Base-by-base conservation (phyloP, 768 basidiomycete species). In the Coprinellus aureogranulatus region DNA sequence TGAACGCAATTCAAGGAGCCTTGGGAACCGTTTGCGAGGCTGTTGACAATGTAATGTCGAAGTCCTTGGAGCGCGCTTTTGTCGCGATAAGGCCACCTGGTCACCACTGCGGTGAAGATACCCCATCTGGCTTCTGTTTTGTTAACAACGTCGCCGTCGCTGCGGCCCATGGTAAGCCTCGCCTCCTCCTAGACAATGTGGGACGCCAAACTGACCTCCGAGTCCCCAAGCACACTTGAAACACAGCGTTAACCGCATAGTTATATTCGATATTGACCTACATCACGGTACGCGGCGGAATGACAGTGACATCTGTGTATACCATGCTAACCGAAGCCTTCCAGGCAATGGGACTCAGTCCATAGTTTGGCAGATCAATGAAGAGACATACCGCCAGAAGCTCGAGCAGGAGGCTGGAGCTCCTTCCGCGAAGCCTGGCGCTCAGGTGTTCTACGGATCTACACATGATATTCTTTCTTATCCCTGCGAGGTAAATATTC, bases 271-370 rank as follows among this genome's bases (percentile, higher is more conserved):
- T 67, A 93, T 98, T 53, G 95, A 96, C 68, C 75, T 96, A 10
- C 92, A 94, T 70, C 92, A 94, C 64, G 93, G 92, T 87, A 57
- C 55, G 75, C 63, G 22, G 39, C 25, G 11, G 34, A 34, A 34
- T 14, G 16, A 58, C 0, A 27, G 26, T 55, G n/a, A n/a, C n/a
- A n/a, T n/a, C n/a, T n/a, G n/a, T n/a, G n/a, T n/a, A n/a, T n/a
- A n/a, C n/a, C n/a, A n/a, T 25, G 2, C 16, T 25, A 44, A 37
- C 40, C 22, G n/a, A 50, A 6, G 42, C 23, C 34, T 26, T 9
- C 46, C 54, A 90, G 93, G 94, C 2, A 96, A 97, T 67, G 95
- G 96, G 1, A 98, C 96, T 0, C 96, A 99, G 69, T 86, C 92
- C 1, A 86, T 98, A 31, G 82, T 80, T 0, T 96, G 93, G 92